These are phyloP conservation scores for Arthroderma sp. DNA, from an alignment of 2,329 filamentous ascomycete genomes.

Conservation along the genomic window DNA sequence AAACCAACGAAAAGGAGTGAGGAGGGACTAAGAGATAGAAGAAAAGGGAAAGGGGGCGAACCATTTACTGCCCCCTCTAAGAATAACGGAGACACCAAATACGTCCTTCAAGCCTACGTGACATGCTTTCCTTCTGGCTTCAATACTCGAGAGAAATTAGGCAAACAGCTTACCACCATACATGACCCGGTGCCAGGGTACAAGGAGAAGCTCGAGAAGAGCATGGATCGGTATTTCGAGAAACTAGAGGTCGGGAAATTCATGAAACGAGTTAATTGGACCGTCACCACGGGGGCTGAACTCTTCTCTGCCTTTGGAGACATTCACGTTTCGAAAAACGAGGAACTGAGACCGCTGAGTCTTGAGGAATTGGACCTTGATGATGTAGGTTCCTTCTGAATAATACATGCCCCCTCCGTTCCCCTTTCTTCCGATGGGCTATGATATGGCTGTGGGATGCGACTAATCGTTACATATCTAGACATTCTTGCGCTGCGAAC, in stretches of 20 bases:
- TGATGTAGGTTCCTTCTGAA: conserved; percentile 24
- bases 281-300: conserved; percentile 28
- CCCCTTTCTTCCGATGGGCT: not conserved
- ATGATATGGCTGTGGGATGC: conserved; percentile 9
- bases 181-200: conserved; percentile 50
- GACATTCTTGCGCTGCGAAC: conserved; percentile 44
- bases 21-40: not conserved
- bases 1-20: conserved; percentile 2
- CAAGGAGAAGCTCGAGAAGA: conserved; percentile 42
- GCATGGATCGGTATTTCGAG: conserved; percentile 53
- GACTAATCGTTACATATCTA: conserved; percentile 13
- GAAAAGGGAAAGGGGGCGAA: not conserved
- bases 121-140: conserved; percentile 50
- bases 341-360: conserved; percentile 18
- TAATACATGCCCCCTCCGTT: not conserved
- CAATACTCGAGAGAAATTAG: conserved; percentile 44
- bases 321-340: conserved; percentile 22
- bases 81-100: conserved; percentile 25
- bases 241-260: conserved; percentile 41
- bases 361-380: conserved; percentile 36
- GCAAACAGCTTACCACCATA: conserved; percentile 42
- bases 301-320: conserved; percentile 32
- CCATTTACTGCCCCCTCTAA: not conserved
- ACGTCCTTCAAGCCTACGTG: conserved; percentile 45
- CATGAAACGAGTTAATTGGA: conserved; percentile 45